These are phyloP conservation scores for Aspergillus sp. DNA, from an alignment of 2,329 filamentous ascomycete species.

Conservation along the genomic window DNA sequence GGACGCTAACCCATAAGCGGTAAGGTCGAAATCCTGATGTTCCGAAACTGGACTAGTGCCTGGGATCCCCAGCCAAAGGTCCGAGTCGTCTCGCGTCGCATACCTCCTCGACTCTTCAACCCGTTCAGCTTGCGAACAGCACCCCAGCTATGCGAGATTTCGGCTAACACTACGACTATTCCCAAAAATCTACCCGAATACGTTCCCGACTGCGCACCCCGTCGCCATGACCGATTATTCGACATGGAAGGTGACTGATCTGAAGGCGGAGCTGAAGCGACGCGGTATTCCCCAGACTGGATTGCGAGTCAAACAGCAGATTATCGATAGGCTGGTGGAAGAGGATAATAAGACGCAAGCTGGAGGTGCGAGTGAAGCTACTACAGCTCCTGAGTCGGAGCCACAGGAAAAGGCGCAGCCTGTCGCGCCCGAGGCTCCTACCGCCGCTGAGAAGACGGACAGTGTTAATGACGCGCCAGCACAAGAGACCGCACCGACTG, in stretches of 20 bases:
- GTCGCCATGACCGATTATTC: conserved; percentile 53
- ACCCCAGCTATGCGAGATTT: conserved; percentile 13
- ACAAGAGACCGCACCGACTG: conserved; percentile 3
- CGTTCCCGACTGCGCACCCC: neutral
- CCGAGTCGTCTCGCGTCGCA: conserved; percentile 10
- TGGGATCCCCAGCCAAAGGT: conserved; percentile 13
- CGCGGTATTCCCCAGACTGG: conserved; percentile 69
- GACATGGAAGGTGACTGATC: conserved; percentile 70
- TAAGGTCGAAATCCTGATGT: neutral
- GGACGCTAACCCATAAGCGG: neutral
- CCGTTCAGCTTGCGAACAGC: neutral
- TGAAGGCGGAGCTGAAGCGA: conserved; percentile 72
- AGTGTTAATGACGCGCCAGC: conserved; percentile 4
- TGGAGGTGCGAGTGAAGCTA: conserved; percentile 27
- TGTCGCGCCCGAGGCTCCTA: conserved; percentile 14
- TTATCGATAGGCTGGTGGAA: conserved; percentile 64
- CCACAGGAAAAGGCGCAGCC: conserved; percentile 16
- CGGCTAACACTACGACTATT: conserved; percentile 1
- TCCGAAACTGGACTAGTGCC: conserved; percentile 14
- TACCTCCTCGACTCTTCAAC: neutral
- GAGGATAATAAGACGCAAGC: conserved; percentile 37
- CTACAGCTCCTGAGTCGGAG: conserved; percentile 16
- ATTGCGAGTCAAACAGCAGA: conserved; percentile 64
- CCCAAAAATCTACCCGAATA: conserved; percentile 6
- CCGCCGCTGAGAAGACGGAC: neutral